phyloP scores from a whole-genome alignment of 2,329 filamentous ascomycete genomes.

The Pseudogymnoascus sp. region DNA sequence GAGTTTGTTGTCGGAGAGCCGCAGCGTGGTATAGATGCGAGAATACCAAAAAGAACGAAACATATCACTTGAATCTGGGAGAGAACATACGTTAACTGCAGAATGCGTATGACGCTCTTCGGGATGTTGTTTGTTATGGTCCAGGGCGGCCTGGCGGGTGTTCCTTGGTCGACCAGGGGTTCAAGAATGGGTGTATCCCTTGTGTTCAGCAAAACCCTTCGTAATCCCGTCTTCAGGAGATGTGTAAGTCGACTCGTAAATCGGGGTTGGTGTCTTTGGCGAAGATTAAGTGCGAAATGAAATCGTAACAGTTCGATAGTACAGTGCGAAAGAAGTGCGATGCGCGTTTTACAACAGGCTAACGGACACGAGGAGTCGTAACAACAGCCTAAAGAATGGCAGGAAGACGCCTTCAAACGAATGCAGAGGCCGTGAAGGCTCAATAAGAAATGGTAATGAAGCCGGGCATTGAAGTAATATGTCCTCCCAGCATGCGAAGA shows the following conservation, averaged over 20 bases:
- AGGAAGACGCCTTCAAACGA: background rate
- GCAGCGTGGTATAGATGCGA: background rate
- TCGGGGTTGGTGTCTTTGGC: background rate
- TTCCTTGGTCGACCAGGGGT: constrained; percentile 7
- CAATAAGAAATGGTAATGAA: background rate
- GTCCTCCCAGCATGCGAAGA: background rate
- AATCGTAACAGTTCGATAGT: background rate
- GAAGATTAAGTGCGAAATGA: background rate
- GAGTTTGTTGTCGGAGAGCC: background rate
- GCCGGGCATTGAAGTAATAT: background rate
- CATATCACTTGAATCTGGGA: background rate
- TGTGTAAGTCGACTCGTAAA: background rate
- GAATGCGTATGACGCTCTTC: background rate
- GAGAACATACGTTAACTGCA: background rate
- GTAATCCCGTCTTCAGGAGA: background rate
- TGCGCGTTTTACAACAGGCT: background rate
- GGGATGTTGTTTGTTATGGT: background rate
- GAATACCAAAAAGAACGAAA: background rate
- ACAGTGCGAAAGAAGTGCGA: background rate
- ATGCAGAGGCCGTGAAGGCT: constrained; percentile 5
- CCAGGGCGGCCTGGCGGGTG: background rate
- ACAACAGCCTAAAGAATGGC: background rate
- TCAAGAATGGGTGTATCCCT: background rate
- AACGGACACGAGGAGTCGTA: background rate
- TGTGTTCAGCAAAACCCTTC: background rate